Conservation (phyloP, 768 basidiomycete genomes). For the Xerocomus brunneocitrinus region DNA sequence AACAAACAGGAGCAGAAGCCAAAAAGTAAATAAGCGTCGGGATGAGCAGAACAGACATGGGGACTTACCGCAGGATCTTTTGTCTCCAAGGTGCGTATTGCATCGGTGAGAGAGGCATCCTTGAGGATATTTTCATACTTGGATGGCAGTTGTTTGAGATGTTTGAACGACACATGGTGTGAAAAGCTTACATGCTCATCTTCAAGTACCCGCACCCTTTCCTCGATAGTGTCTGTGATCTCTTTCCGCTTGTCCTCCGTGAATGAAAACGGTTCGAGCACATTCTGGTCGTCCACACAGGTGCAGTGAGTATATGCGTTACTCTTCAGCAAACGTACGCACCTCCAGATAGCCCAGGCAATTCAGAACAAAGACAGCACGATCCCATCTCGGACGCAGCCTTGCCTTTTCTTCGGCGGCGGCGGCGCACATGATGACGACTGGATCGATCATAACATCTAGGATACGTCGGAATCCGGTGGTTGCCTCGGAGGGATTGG, state of each 20-base stretch:
- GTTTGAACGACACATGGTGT: neutral
- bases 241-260: conserved; percentile 54
- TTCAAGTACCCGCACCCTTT: conserved; percentile 58
- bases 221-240: conserved; percentile 58
- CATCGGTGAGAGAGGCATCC: conserved; percentile 27
- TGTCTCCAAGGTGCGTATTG: conserved; percentile 14
- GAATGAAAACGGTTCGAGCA: conserved; percentile 66
- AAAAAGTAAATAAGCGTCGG: neutral
- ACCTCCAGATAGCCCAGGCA: conserved; percentile 83
- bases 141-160: neutral
- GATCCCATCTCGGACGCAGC: conserved; percentile 67
- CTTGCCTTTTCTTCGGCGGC: conserved; percentile 63
- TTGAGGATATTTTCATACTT: conserved; percentile 21
- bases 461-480: conserved; percentile 45
- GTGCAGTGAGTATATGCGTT: conserved; percentile 1
- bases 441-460: conserved; percentile 82
- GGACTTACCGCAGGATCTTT: conserved; percentile 19
- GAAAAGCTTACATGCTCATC: conserved; percentile 72
- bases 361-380: conserved; percentile 78
- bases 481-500: conserved; percentile 8
- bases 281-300: conserved; percentile 38
- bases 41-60: neutral
- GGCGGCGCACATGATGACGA: conserved; percentile 65
- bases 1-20: too few relatives aligned
- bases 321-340: conserved; percentile 15